Conservation (phyloP, 2,329 filamentous ascomycete species). For the Paecilomyces sp. region DNA sequence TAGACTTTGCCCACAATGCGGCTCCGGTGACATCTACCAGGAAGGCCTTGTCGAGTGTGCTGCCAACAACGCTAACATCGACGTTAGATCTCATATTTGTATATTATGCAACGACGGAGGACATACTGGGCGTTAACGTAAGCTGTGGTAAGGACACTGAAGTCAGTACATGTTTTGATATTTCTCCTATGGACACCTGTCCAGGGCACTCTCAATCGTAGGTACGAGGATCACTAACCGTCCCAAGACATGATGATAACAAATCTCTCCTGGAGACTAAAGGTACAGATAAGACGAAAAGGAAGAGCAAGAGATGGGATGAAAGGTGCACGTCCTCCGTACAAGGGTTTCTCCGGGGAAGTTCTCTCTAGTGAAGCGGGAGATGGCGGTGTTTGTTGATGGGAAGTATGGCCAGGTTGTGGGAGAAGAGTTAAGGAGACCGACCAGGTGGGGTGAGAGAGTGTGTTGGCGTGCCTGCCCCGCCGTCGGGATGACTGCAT, state of each 20-base stretch:
- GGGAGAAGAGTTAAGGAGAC: not conserved
- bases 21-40: slow-evolving; percentile 77
- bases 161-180: not conserved
- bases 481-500: not conserved
- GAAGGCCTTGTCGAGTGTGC: slow-evolving; percentile 74
- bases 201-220: not conserved
- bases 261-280: slow-evolving; percentile 1
- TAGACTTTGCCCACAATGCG: slow-evolving; percentile 67
- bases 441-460: not conserved
- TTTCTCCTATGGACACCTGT: not conserved
- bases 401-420: not conserved
- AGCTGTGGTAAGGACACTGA: not conserved
- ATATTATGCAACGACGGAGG: not conserved
- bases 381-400: not conserved
- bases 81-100: too few relatives aligned
- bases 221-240: slow-evolving; percentile 43
- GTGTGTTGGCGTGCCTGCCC: not conserved
- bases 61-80: slow-evolving; percentile 63
- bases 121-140: slow-evolving; percentile 4
- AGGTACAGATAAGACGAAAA: slow-evolving; percentile 2
- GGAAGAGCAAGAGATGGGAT: not conserved
- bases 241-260: slow-evolving; percentile 38
- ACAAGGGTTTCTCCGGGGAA: not conserved
- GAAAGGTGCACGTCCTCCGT: not conserved
- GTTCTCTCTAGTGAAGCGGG: not conserved